Conservation (phyloP, 306 rosid species). For the Gynostemma pentaphyllum region DNA sequence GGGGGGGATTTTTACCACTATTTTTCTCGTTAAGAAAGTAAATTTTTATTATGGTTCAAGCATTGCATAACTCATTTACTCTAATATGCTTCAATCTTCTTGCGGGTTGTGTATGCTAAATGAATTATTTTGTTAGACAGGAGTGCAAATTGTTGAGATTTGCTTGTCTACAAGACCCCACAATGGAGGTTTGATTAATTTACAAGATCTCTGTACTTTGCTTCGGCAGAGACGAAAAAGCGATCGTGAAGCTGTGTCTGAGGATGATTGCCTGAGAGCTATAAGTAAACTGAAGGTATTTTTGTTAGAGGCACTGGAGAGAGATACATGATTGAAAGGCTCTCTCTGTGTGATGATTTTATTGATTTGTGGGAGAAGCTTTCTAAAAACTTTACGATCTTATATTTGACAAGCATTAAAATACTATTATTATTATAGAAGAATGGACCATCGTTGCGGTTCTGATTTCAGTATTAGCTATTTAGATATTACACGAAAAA, state of each 20-base stretch:
- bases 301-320: not conserved
- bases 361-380: not conserved
- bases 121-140: constrained; percentile 50
- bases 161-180: constrained; percentile 84
- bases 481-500: not conserved
- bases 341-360: not conserved
- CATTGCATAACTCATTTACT: not conserved
- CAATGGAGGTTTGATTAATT: constrained; percentile 88
- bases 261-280: constrained; percentile 93
- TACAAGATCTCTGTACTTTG: constrained; percentile 67
- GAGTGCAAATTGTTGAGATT: constrained; percentile 91
- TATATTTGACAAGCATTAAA: not conserved
- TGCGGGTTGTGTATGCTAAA: constrained; percentile 14
- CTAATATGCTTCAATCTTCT: not conserved
- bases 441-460: not conserved
- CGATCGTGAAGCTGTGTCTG: constrained; percentile 81
- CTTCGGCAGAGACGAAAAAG: constrained; percentile 67
- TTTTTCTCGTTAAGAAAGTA: not conserved
- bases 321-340: not conserved
- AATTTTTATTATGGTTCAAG: not conserved
- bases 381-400: not conserved
- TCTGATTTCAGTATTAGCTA: not conserved
- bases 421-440: not conserved
- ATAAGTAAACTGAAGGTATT: constrained; percentile 88
- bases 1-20: not conserved